Percentiles rank a stretch among this genome's conserved stretches.
phyloP scores from a whole-genome alignment of 306 rosid species.

The Trichosanthes truncata region DNA sequence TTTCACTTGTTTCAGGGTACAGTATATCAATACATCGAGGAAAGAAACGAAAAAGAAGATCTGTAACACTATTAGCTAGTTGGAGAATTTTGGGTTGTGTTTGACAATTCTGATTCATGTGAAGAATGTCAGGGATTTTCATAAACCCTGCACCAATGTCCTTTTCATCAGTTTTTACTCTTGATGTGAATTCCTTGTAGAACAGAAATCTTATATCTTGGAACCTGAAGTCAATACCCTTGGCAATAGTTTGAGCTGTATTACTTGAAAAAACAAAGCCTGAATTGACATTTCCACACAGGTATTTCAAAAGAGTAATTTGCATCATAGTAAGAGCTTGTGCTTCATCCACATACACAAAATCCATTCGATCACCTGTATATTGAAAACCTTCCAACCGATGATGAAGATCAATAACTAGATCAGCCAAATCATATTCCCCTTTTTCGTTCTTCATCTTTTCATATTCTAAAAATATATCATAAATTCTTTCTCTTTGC shows the following conservation, averaged over 20 bases:
- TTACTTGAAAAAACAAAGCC: constrained; percentile 28
- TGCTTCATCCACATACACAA: constrained; percentile 61
- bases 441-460: constrained; percentile 34
- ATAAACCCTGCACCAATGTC: not conserved
- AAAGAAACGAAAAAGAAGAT: constrained; percentile 39
- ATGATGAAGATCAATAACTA: constrained; percentile 45
- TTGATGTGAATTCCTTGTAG: constrained; percentile 18
- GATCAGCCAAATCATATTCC: constrained; percentile 60
- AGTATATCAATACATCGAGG: constrained; percentile 21
- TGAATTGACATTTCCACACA: constrained; percentile 18
- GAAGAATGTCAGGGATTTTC: constrained; percentile 8
- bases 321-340: constrained; percentile 60
- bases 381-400: constrained; percentile 25
- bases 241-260: constrained; percentile 40
- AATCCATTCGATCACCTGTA: constrained; percentile 37
- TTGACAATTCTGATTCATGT: constrained; percentile 37
- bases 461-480: constrained; percentile 45
- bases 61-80: constrained; percentile 44
- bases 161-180: not conserved
- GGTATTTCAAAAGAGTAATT: constrained; percentile 32
- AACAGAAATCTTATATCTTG: constrained; percentile 38
- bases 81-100: constrained; percentile 26
- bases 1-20: constrained; percentile 20
- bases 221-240: constrained; percentile 53
- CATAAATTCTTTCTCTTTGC: constrained; percentile 36